These are phyloP conservation scores for Xylariales sp. DNA, from an alignment of 2,329 filamentous ascomycete species.

Conservation along the genomic window DNA sequence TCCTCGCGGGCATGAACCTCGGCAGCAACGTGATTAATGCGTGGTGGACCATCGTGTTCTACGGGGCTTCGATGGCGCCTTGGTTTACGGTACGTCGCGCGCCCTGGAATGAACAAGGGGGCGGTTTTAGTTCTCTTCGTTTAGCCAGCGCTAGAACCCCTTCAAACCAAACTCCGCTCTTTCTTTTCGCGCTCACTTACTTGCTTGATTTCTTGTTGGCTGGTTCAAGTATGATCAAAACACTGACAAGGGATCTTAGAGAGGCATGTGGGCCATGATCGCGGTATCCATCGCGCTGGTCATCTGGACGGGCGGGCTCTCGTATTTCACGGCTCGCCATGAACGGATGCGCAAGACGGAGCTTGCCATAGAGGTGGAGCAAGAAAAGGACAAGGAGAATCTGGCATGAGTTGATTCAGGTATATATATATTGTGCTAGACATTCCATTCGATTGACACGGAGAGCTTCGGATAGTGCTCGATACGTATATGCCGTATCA, in stretches of 20 bases:
- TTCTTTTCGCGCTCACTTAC: not conserved
- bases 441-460: conserved; percentile 7
- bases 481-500: not conserved
- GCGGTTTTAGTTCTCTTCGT: not conserved
- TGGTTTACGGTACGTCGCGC: conserved; percentile 67
- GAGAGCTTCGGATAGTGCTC: not conserved
- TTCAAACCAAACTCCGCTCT: too few relatives aligned
- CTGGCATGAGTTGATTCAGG: conserved; percentile 4
- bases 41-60: conserved; percentile 80
- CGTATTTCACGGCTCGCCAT: conserved; percentile 57
- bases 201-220: too few relatives aligned
- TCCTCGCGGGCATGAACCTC: conserved; percentile 78
- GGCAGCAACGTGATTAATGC: conserved; percentile 76
- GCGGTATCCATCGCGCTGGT: conserved; percentile 68
- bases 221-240: not conserved
- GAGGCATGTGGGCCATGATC: conserved; percentile 82
- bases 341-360: conserved; percentile 49
- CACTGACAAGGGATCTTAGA: conserved; percentile 50
- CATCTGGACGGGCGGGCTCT: conserved; percentile 67
- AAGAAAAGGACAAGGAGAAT: conserved; percentile 8
- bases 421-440: not conserved
- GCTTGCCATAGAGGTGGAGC: conserved; percentile 11
- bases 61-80: conserved; percentile 73
- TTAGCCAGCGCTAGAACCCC: too few relatives aligned
- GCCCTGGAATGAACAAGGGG: not conserved